Evolutionary conservation across 2,329 filamentous ascomycete species (phyloP), one percentile per base, ranked within the genome.

Genomic region (Trichoderma pleuroti): DNA sequence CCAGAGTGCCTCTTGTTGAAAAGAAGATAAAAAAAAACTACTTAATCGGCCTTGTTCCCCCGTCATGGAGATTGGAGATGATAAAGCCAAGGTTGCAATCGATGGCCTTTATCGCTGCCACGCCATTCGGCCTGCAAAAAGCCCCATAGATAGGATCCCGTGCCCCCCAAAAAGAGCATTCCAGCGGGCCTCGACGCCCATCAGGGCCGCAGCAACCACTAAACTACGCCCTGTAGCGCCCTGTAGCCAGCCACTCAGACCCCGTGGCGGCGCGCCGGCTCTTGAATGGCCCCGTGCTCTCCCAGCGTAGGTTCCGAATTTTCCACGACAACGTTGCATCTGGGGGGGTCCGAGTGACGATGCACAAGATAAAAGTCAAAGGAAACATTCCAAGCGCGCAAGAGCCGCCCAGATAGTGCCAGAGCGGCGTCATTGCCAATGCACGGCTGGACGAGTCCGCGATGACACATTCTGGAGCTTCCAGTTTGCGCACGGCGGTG

Each of bases 291-390:
- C 70, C 70, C 67, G 66, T 64, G 60, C 66, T n/a, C 28, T 28
- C 28, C 39, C 18, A 32, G 28, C 54, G 10, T 42, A n/a, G n/a
- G n/a, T 28, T 28, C 49, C 64, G 64, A 32, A 18, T 52, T 65
- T 60, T 34, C 60, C 57, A 70, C 70, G 46, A 72, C 70, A 72
- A 72, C 70, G 70, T 72, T 72, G 70, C 67, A 72, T 72, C 60
- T 65, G 70, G 26, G 34, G 34, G 26, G 46, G 30, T 16, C n/a
- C n/a, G n/a, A n/a, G n/a, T n/a, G n/a, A 66, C 63, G 21, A 54
- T 68, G 30, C 61, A 30, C 5, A n/a, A 24, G n/a, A n/a, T n/a
- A n/a, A n/a, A 46, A 61, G 11, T 14, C 46, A 14, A 49, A 7
- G n/a, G 46, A 49, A 52, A 52, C 46, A 52, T 24, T 21, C 5